These are phyloP conservation scores for Acanthamoeba sp. DNA, from an alignment of 208 protist species.

Conservation along the genomic window DNA sequence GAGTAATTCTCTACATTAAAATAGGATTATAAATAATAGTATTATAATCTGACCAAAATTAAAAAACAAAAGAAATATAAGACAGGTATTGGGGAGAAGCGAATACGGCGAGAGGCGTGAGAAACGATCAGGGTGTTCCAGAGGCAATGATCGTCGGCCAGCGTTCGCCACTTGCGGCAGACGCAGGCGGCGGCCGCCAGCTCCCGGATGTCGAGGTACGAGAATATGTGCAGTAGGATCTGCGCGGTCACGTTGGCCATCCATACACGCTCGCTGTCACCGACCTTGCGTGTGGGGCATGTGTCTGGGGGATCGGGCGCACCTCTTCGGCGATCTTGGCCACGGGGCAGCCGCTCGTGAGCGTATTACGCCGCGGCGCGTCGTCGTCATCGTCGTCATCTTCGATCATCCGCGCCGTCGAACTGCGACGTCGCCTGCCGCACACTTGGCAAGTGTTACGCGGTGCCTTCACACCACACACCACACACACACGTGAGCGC, in stretches of 20 bases:
- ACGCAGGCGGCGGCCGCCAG: not conserved
- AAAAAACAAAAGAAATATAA: not conserved
- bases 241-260: not conserved
- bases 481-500: no score
- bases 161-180: constrained; percentile 1
- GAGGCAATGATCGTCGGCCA: not conserved
- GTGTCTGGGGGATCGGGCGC: not conserved
- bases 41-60: no score
- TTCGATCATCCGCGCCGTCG: not conserved
- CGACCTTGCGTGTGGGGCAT: not conserved
- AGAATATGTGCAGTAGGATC: constrained; percentile 51
- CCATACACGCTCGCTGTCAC: not conserved
- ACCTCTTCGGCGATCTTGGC: constrained; percentile 38
- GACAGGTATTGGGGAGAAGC: no score
- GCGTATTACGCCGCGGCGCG: not conserved
- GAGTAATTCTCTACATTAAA: no score
- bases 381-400: constrained; percentile 2
- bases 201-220: not conserved
- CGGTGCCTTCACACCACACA: not conserved
- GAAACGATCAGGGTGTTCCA: constrained; percentile 24
- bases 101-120: not conserved
- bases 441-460: not conserved
- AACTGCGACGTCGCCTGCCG: constrained; percentile 15
- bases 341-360: constrained; percentile 6
- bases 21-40: no score